These are phyloP conservation scores for Trifolium pratense DNA, from an alignment of 306 rosid species.

Conservation along the genomic window DNA sequence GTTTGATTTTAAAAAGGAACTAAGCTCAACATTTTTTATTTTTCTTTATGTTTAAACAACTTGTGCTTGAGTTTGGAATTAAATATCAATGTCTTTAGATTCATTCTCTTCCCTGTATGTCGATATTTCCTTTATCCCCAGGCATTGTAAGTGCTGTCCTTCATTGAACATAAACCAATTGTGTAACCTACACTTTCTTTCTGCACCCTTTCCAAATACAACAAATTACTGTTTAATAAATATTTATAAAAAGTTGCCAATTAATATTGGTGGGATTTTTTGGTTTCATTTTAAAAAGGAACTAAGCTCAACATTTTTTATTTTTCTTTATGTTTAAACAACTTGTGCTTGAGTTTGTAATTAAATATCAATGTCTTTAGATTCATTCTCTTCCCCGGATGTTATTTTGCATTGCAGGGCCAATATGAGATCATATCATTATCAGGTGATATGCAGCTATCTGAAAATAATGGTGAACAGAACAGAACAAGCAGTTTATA, in stretches of 20 bases:
- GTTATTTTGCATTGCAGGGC: slow-evolving; percentile 60
- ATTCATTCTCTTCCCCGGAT: slow-evolving; percentile 34
- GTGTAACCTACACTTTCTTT: too few species aligned
- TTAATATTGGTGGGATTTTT: not conserved
- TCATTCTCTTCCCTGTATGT: too few species aligned
- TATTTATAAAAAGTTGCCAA: slow-evolving; percentile 15
- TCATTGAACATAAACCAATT: too few species aligned
- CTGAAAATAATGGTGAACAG: slow-evolving; percentile 67
- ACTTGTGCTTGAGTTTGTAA: slow-evolving; percentile 12
- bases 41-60: not conserved
- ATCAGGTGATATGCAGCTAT: slow-evolving; percentile 68
- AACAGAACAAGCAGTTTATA: slow-evolving; percentile 67
- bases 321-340: not conserved
- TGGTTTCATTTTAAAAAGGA: not conserved
- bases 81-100: too few species aligned
- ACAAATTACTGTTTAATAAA: slow-evolving; percentile 2
- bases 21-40: not conserved
- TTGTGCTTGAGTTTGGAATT: too few species aligned
- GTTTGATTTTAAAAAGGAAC: not conserved
- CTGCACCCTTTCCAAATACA: too few species aligned
- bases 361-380: slow-evolving; percentile 19
- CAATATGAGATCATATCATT: slow-evolving; percentile 74
- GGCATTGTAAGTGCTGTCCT: too few species aligned
- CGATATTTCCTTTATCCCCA: too few species aligned
- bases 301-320: not conserved